Percentiles rank a stretch among this genome's conserved stretches.
Evolutionary conservation across 192 early-diverging fungal genomes (phyloP).

Genomic region (Gryganskiella cystojenkinii): DNA sequence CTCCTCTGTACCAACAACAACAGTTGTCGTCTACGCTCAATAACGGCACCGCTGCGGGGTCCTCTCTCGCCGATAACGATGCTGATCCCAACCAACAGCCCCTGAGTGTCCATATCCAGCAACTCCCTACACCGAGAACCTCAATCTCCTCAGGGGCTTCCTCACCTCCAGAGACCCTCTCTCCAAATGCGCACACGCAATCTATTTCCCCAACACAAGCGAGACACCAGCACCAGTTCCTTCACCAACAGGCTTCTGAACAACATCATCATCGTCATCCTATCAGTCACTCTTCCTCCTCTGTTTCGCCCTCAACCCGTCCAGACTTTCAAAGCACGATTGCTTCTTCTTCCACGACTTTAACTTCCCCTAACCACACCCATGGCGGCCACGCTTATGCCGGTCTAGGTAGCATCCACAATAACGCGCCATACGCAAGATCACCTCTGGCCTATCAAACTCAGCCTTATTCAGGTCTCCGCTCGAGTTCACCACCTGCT

Average conservation of each 20-base stretch:
- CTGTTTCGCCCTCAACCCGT: neutral
- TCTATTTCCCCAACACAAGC: conserved; percentile 14
- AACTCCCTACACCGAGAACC: conserved; percentile 41
- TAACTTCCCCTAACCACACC: neutral
- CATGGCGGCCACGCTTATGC: neutral
- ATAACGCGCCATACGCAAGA: conserved; percentile 1
- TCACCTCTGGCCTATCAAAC: conserved; percentile 6
- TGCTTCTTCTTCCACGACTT: conserved; percentile 30
- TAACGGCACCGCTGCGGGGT: conserved; percentile 15
- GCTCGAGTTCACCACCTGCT: conserved; percentile 14
- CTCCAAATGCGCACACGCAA: conserved; percentile 15
- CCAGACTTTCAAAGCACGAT: conserved; percentile 25
- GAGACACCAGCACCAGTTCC: neutral
- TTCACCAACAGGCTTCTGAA: conserved; percentile 2
- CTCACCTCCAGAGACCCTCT: conserved; percentile 29
- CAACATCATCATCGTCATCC: neutral
- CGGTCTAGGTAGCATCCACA: neutral
- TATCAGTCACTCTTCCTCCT: neutral
- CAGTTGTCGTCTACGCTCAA: neutral
- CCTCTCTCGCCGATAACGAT: conserved; percentile 1
- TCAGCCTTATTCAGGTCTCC: conserved; percentile 3
- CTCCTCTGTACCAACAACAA: too few relatives aligned
- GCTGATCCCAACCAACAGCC: neutral
- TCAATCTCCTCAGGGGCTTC: conserved; percentile 33
- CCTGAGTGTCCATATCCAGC: conserved; percentile 17